These are phyloP conservation scores for Botrytis aclada DNA, from an alignment of 2,329 filamentous ascomycete species.

Conservation along the genomic window DNA sequence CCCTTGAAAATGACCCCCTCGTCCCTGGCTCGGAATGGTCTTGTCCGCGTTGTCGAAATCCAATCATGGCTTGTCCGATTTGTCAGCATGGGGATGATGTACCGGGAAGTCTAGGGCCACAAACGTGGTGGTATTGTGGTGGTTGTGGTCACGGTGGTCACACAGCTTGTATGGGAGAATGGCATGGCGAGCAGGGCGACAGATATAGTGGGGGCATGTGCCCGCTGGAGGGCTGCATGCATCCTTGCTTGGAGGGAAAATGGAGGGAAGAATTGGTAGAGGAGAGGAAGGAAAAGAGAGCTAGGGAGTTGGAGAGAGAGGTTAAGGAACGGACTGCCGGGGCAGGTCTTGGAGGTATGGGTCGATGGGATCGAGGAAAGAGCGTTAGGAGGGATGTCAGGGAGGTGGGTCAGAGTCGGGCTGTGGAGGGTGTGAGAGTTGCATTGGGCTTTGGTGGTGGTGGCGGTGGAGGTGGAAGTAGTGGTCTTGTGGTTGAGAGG, in stretches of 20 bases:
- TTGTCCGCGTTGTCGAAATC: constrained; percentile 55
- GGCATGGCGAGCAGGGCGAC: constrained; percentile 49
- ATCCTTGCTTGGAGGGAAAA: constrained; percentile 57
- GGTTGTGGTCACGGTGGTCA: constrained; percentile 63
- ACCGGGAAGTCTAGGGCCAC: background rate
- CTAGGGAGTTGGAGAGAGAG: constrained; percentile 48
- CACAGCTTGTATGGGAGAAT: constrained; percentile 55
- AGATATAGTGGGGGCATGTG: constrained; percentile 52
- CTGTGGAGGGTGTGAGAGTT: constrained; percentile 59
- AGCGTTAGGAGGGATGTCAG: constrained; percentile 48
- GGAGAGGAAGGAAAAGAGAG: constrained; percentile 31
- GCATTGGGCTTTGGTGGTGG: constrained; percentile 40
- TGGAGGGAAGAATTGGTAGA: constrained; percentile 49
- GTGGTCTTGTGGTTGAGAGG: constrained; percentile 48
- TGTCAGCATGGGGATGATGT: constrained; percentile 47
- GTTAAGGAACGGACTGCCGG: constrained; percentile 29
- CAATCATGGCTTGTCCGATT: constrained; percentile 57
- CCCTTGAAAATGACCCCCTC: constrained; percentile 43
- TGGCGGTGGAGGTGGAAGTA: constrained; percentile 3
- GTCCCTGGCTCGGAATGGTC: constrained; percentile 48
- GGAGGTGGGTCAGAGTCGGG: constrained; percentile 57
- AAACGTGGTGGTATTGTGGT: constrained; percentile 59
- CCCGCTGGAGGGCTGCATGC: constrained; percentile 62
- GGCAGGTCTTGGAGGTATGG: background rate
- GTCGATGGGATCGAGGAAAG: constrained; percentile 21